Conservation (phyloP, 1,284 basidiomycete species). For the Microbotryomycetes sp. region DNA sequence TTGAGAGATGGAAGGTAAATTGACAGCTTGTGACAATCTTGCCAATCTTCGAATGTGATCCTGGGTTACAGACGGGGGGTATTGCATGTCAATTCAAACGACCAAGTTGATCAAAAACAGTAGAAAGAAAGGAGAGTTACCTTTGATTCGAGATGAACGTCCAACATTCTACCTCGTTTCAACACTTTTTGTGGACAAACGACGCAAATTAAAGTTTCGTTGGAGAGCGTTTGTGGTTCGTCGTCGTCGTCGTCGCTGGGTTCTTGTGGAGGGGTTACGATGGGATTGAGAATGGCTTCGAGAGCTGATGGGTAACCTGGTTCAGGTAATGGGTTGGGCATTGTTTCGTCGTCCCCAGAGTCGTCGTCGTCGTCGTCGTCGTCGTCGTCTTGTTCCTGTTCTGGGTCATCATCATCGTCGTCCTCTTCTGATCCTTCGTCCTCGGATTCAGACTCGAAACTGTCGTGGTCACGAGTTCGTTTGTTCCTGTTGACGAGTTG, state of each 20-base stretch:
- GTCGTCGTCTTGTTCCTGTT: slow-evolving; percentile 3
- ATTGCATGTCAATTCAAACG: no score
- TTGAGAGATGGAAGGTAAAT: background rate
- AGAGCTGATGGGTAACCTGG: slow-evolving; percentile 19
- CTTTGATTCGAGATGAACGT: slow-evolving; percentile 30
- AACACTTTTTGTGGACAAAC: slow-evolving; percentile 32
- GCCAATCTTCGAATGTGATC: background rate
- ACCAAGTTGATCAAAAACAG: no score
- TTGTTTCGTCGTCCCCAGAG: slow-evolving; percentile 7
- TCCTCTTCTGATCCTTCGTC: slow-evolving; percentile 3
- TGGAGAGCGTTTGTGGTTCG: slow-evolving; percentile 1
- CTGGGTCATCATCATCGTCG: background rate
- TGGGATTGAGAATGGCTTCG: slow-evolving; percentile 19
- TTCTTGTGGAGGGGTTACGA: slow-evolving; percentile 2
- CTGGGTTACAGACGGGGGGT: background rate
- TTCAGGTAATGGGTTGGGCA: slow-evolving; percentile 15
- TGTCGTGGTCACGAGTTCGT: background rate
- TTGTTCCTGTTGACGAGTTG: background rate
- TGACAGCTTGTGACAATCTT: background rate
- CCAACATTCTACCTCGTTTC: slow-evolving; percentile 28
- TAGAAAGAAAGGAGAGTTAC: slow-evolving; percentile 1
- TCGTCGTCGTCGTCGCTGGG: background rate
- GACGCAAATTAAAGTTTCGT: slow-evolving; percentile 23
- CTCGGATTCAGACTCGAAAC: slow-evolving; percentile 7
- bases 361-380: slow-evolving; percentile 5